Evolutionary conservation across 2,329 filamentous ascomycete genomes (phyloP).

Genomic region (Microsporum audouinii): DNA sequence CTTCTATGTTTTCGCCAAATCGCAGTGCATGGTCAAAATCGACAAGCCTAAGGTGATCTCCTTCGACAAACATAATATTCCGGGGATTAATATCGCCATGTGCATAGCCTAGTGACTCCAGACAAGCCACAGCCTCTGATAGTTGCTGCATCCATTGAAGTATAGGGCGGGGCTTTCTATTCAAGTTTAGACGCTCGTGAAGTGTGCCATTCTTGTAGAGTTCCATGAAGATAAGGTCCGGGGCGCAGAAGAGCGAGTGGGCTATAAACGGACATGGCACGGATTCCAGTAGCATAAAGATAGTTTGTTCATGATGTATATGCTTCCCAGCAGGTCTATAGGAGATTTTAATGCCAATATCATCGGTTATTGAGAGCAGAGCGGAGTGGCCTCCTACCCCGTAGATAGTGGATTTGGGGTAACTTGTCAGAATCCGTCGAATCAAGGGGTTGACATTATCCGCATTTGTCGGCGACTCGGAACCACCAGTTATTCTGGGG

Average conservation of each 20-base stretch:
- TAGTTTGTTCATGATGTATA: not conserved
- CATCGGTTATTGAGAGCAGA: not conserved
- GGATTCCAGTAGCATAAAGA: not conserved
- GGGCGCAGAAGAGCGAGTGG: not conserved
- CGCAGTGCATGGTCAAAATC: conserved; percentile 13
- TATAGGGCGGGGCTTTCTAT: not conserved
- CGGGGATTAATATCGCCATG: conserved; percentile 15
- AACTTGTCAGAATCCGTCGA: not conserved
- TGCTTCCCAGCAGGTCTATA: not conserved
- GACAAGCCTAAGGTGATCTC: conserved; percentile 14
- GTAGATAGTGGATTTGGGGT: not conserved
- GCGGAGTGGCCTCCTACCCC: not conserved
- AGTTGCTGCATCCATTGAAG: conserved; percentile 7
- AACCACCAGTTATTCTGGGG: not conserved
- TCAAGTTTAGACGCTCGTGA: not conserved
- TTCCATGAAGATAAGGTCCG: not conserved
- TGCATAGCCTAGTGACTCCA: conserved; percentile 13
- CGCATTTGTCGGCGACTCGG: not conserved
- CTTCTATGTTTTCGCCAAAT: conserved; percentile 2
- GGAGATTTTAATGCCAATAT: not conserved
- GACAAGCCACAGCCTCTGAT: conserved; percentile 12
- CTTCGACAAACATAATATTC: conserved; percentile 13
- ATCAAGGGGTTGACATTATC: not conserved
- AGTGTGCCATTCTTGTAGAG: not conserved
- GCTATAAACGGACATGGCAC: not conserved